Base-by-base conservation (phyloP, 768 basidiomycete genomes). In the Russula sp. region DNA sequence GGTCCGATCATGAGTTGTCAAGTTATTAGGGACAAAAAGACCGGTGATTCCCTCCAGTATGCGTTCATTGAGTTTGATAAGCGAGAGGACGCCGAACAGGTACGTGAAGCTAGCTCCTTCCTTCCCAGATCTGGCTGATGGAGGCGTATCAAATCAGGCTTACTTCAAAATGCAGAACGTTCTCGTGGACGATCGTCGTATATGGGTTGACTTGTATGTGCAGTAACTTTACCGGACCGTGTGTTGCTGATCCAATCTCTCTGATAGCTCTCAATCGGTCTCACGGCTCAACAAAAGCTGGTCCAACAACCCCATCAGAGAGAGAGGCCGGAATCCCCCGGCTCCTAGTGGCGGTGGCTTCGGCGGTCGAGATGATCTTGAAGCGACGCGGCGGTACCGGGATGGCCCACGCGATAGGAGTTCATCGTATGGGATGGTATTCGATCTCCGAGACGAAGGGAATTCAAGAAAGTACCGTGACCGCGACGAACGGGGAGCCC, bases 151-250 rank as follows among this genome's bases (percentile, higher is more conserved):
- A 45, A 9, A 55, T 29, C 66, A 94, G 89, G 97, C 93, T 9
- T 99, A 98, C 73, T 95, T 98, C 77, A 99, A 98, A 74, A 99
- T 99, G 97, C 97, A 98, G 72, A 98, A 98, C 69, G 97, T 98
- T 0, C 77, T 99, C 11, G 90, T 99, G 13, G 97, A 99, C 70
- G 97, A 99, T 73, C 83, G 94, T 14, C 84, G 97, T 13, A 98
- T 99, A 69, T 98, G 96, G 93, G 96, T 99, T 65, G 97, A 98
- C 75, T 98, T 99, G 88, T 95, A 68, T 63, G 88, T 79, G 41
- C n/a, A 56, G 18, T 51, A 38, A 35, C 35, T 16, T 20, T 35
- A 29, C 50, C 2, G 52, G 18, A 35, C 7, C 11, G 1, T 7
- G 69, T 52, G 57, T n/a, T 5, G 25, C 52, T 50, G 16, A 69